Conservation (phyloP, 1,284 basidiomycete species). For the Microbotryomycetes sp. region DNA sequence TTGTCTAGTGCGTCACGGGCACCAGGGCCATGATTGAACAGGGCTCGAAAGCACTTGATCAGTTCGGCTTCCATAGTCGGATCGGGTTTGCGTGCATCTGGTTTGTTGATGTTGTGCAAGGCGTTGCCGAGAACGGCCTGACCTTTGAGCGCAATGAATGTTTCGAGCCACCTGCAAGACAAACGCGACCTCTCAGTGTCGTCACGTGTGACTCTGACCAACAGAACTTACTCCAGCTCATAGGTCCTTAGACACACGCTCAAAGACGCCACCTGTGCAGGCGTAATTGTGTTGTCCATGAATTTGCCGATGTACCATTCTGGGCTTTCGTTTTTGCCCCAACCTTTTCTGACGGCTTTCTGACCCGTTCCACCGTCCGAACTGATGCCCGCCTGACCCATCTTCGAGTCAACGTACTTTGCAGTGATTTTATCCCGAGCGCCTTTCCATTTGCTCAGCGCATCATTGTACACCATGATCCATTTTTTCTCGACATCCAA, state of each 20-base stretch:
- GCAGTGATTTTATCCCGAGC: slow-evolving; percentile 22
- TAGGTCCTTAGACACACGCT: slow-evolving; percentile 74
- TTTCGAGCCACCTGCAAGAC: slow-evolving; percentile 11
- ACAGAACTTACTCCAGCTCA: slow-evolving; percentile 60
- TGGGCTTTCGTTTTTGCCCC: slow-evolving; percentile 37
- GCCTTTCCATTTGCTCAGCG: slow-evolving; percentile 66
- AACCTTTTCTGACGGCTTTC: neutral
- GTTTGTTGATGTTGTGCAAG: slow-evolving; percentile 61
- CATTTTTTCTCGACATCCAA: slow-evolving; percentile 81
- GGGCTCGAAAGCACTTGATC: slow-evolving; percentile 76
- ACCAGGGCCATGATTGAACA: slow-evolving; percentile 70
- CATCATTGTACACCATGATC: slow-evolving; percentile 79
- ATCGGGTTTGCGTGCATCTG: slow-evolving; percentile 57
- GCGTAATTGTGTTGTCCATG: slow-evolving; percentile 72
- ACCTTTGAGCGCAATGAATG: slow-evolving; percentile 67
- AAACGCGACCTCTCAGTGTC: neutral
- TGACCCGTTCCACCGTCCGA: neutral
- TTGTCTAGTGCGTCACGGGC: slow-evolving; percentile 72
- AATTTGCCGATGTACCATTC: slow-evolving; percentile 76
- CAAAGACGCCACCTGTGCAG: slow-evolving; percentile 69
- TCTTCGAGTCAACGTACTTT: slow-evolving; percentile 23
- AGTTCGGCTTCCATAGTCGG: slow-evolving; percentile 75
- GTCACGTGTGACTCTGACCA: neutral
- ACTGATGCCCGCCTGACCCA: slow-evolving; percentile 1
- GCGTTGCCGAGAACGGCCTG: slow-evolving; percentile 78